These are phyloP conservation scores for Haberlea rhodopensis DNA, from an alignment of 257 asterid species.

Conservation along the genomic window DNA sequence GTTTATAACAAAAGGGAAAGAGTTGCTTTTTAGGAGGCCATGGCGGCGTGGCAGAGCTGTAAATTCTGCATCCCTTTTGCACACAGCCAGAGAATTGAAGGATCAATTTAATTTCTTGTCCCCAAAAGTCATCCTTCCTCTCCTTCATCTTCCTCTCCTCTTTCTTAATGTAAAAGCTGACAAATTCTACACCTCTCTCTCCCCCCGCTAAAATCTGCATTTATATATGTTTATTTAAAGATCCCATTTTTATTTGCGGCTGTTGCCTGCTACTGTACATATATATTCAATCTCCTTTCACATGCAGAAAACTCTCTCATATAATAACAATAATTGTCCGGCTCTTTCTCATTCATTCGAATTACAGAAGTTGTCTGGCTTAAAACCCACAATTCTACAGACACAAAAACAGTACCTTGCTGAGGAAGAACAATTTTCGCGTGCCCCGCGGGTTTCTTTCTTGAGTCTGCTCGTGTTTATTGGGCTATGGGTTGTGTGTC, in stretches of 20 bases:
- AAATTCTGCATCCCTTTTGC: conserved; percentile 4
- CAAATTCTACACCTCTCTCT: conserved; percentile 6
- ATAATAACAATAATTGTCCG: conserved; percentile 16
- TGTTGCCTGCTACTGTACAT: neutral
- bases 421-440: conserved; percentile 26
- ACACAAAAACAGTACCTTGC: conserved; percentile 24
- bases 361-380: conserved; percentile 34
- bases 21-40: conserved; percentile 31
- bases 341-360: conserved; percentile 31
- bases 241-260: conserved; percentile 6
- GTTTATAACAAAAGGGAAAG: no score
- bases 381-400: conserved; percentile 38
- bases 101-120: neutral
- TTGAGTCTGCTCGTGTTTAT: conserved; percentile 6
- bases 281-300: neutral
- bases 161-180: conserved; percentile 34
- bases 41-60: conserved; percentile 60
- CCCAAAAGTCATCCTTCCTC: conserved; percentile 24
- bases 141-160: neutral
- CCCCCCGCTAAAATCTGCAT: conserved; percentile 22
- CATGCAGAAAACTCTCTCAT: conserved; percentile 29
- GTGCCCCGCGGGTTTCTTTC: conserved; percentile 29
- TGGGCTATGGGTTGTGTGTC: conserved; percentile 47
- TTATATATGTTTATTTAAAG: conserved; percentile 16
- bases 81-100: neutral